These are phyloP conservation scores for Fusarium piperis DNA, from an alignment of 2,329 filamentous ascomycete genomes.

Conservation along the genomic window DNA sequence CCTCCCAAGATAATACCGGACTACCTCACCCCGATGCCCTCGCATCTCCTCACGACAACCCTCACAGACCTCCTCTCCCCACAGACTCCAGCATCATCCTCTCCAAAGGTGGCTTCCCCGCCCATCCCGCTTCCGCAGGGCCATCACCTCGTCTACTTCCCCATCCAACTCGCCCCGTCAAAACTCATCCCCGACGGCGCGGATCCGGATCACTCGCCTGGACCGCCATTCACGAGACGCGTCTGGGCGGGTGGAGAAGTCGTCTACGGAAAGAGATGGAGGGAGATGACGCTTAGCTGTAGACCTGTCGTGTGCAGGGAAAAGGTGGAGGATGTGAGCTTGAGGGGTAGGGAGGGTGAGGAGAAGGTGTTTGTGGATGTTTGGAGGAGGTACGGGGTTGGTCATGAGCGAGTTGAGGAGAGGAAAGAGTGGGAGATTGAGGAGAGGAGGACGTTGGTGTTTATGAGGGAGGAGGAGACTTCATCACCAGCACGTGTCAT, in stretches of 20 bases:
- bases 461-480: conserved; percentile 54
- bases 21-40: conserved; percentile 65
- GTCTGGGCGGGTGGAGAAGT: conserved; percentile 91
- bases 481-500: conserved; percentile 33
- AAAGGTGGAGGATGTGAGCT: conserved; percentile 51
- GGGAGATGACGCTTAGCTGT: conserved; percentile 51
- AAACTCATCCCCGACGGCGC: conserved; percentile 83
- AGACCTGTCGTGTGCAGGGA: conserved; percentile 57
- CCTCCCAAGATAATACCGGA: conserved; percentile 53
- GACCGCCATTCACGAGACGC: conserved; percentile 74
- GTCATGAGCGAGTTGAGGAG: conserved; percentile 27
- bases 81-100: conserved; percentile 9
- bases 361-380: conserved; percentile 64
- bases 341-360: conserved; percentile 45
- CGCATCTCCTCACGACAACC: conserved; percentile 71
- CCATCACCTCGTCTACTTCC: conserved; percentile 90
- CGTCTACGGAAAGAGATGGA: conserved; percentile 55
- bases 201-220: conserved; percentile 81
- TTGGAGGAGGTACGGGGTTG: conserved; percentile 55
- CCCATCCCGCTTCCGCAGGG: conserved; percentile 65
- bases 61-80: conserved; percentile 64
- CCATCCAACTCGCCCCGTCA: conserved; percentile 70
- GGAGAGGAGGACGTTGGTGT: conserved; percentile 63
- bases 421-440: conserved; percentile 47
- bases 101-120: conserved; percentile 35